Percentiles rank a stretch among this genome's conserved stretches.
phyloP scores from a whole-genome alignment of 441 rosid species.

The Arabidopsis hybrid region DNA sequence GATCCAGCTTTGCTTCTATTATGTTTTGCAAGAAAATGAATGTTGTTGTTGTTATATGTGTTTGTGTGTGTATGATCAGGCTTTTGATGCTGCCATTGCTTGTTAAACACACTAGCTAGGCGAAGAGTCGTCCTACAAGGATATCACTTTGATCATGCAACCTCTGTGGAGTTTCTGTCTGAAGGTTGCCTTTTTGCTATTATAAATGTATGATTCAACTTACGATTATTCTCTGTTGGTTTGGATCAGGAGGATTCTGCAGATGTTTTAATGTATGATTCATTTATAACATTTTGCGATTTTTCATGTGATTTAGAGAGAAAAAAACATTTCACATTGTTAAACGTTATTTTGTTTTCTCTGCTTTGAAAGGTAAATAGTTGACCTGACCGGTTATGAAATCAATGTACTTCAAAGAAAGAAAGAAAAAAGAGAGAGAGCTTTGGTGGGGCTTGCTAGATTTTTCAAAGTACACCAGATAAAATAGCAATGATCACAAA shows the following conservation, averaged over 20 bases:
- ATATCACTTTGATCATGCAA: slow-evolving; percentile 71
- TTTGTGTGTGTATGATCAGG: slow-evolving; percentile 41
- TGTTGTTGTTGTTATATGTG: not conserved
- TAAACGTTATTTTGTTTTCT: too few relatives aligned
- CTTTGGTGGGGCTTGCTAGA: too few relatives aligned
- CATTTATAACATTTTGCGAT: too few relatives aligned
- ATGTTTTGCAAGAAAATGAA: not conserved
- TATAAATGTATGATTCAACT: slow-evolving; percentile 3
- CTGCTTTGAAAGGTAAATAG: not conserved
- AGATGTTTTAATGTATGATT: slow-evolving; percentile 37
- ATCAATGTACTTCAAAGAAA: not conserved
- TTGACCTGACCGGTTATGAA: not conserved
- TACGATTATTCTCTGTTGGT: not conserved
- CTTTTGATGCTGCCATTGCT: slow-evolving; percentile 67
- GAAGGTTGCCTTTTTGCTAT: slow-evolving; percentile 48
- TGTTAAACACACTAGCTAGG: slow-evolving; percentile 60
- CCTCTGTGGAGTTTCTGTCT: slow-evolving; percentile 72
- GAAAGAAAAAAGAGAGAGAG: not conserved
- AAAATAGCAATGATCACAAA: not conserved
- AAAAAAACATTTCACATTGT: too few relatives aligned
- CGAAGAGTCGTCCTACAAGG: slow-evolving; percentile 65
- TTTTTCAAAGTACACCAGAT: not conserved
- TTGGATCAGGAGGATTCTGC: slow-evolving; percentile 59
- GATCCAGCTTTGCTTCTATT: not conserved
- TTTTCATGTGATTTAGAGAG: too few relatives aligned